Conservation (phyloP, 805 yeast species). For the Brettanomyces nanus region DNA sequence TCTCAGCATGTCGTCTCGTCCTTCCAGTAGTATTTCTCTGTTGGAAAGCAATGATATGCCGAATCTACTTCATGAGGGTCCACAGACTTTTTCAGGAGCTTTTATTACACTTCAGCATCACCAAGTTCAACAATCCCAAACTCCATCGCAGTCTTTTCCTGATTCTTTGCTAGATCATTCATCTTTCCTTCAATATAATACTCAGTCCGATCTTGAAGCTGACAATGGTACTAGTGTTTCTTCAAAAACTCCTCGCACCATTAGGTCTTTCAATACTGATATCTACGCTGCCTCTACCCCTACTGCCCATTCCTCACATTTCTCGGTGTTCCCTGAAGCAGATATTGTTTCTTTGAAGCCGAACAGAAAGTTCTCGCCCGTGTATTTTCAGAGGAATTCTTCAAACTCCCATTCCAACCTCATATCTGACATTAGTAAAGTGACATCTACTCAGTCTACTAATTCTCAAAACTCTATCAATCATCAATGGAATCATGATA, state of each 20-base stretch:
- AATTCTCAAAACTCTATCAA: neutral
- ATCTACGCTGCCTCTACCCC: neutral
- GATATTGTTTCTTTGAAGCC: neutral
- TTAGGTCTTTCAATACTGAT: neutral
- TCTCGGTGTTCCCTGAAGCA: neutral
- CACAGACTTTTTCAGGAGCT: too few relatives aligned
- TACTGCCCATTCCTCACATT: neutral
- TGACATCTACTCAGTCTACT: neutral
- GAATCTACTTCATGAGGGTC: too few relatives aligned
- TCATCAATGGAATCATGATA: too few relatives aligned
- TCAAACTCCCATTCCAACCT: neutral
- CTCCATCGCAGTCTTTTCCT: neutral
- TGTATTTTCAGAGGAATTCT: neutral
- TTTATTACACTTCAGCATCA: too few relatives aligned
- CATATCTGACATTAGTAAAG: neutral
- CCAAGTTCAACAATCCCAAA: too few relatives aligned
- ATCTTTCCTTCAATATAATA: neutral
- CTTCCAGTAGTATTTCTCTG: neutral
- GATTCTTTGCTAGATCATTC: constrained; percentile 1
- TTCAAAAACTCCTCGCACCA: neutral
- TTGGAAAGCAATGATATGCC: too few relatives aligned
- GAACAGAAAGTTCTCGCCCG: neutral
- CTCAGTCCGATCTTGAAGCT: neutral
- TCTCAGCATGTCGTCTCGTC: neutral
- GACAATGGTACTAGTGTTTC: neutral